Base-by-base conservation (phyloP, 805 yeast genomes). In the Yamadazyma philogaea region DNA sequence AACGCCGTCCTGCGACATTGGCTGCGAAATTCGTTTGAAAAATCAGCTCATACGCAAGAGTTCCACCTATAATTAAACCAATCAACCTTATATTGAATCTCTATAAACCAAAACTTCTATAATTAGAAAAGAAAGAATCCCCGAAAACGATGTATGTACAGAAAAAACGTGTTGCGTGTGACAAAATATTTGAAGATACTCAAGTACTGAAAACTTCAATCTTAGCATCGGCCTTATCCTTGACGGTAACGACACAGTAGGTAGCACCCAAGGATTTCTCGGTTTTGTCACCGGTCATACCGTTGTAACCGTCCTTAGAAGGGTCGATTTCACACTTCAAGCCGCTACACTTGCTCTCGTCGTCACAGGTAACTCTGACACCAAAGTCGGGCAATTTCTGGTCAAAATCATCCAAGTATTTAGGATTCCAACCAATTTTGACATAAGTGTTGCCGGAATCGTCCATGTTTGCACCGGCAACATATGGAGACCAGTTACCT, bases 401-500 rank as follows among this genome's bases (percentile, higher is more conserved):
- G 48, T 70, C 68, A 68, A 81, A 84, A 39, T 70, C 71, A 49
- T 84, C 91, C 53, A 85, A 61, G 63, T 87, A 86, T 43, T 84
- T 76, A 12, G 96, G 96, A 63, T 88, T 88, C 95, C 95, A 87
- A 35, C 91, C 96, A 59, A 88, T 78, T 66, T 87, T 89, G 50
- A 86, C 87, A 60, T 52, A 88, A 3, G 96, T 88, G 60, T 77
- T 77, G 24, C 87, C 83, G 45, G 57, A 64, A 47, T 61, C 64
- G 60, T 87, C 95, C 72, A 78, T 78, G 70, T 88, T 88, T 47
- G 90, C 87, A 50, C 96, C 96, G 12, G 93, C 95, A 49, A 89
- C 96, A 54, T 87, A 88, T 20, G 96, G 96, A 12, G 96, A 67
- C 96, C 96, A 89, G 75, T 88, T 88, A 45, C 96, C 96, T 50